phyloP scores from a whole-genome alignment of 345 rosid genomes.

The Raphanus sativus region DNA sequence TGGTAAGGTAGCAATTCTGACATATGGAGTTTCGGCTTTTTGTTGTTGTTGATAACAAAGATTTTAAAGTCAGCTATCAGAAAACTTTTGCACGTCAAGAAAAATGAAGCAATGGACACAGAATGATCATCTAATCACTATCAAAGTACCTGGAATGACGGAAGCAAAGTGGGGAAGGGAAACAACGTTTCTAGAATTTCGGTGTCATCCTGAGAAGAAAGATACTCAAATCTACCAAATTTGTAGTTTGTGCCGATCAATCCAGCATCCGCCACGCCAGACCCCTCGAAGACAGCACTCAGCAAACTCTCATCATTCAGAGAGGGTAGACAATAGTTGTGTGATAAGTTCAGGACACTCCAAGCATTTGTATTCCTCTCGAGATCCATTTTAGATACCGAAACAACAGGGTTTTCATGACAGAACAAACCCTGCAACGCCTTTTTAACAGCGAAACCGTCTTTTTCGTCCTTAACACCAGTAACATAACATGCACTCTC shows the following conservation, averaged over 20 bases:
- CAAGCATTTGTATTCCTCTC: conserved; percentile 51
- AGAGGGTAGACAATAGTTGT: conserved; percentile 64
- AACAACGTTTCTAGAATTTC: conserved; percentile 66
- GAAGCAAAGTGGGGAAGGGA: conserved; percentile 94
- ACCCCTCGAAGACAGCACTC: conserved; percentile 59
- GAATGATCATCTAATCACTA: conserved; percentile 23
- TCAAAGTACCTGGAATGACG: conserved; percentile 65
- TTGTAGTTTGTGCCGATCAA: conserved; percentile 65
- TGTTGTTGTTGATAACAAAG: conserved; percentile 28
- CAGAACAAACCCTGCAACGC: conserved; percentile 51
- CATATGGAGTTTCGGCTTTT: conserved; percentile 63
- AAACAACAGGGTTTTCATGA: conserved; percentile 73
- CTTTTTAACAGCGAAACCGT: conserved; percentile 28
- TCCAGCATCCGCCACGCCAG: conserved; percentile 38
- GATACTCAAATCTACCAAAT: conserved; percentile 57
- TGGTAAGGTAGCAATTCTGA: conserved; percentile 82
- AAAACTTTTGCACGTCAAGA: conserved; percentile 13
- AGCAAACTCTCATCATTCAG: conserved; percentile 67
- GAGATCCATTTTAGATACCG: conserved; percentile 59
- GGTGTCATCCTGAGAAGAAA: conserved; percentile 56
- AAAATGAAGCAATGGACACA: conserved; percentile 15
- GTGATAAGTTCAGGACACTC: conserved; percentile 58
- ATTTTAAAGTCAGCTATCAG: not conserved
- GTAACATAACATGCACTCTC: conserved; percentile 34
- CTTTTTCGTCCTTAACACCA: conserved; percentile 29